Conservation (phyloP, 2,329 filamentous ascomycete species). For the Diaporthe caulivora region DNA sequence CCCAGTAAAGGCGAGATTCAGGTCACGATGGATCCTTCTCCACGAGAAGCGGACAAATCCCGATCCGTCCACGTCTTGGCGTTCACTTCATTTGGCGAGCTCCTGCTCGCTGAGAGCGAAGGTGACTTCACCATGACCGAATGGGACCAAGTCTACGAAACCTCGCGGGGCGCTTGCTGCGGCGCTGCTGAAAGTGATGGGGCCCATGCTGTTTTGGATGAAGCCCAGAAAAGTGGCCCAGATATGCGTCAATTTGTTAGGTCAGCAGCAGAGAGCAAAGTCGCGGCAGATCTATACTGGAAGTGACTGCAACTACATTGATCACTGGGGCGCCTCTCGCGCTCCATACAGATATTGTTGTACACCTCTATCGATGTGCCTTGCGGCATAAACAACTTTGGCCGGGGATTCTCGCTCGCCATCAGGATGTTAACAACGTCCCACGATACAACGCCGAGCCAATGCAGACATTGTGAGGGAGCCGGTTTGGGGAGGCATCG, state of each 20-base stretch:
- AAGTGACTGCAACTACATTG: conserved; percentile 55
- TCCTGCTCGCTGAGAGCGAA: conserved; percentile 85
- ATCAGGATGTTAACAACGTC: not conserved
- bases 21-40: conserved; percentile 71
- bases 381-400: conserved; percentile 5
- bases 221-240: conserved; percentile 56
- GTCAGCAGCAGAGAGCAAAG: conserved; percentile 69
- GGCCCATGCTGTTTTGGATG: conserved; percentile 59
- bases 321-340: not conserved
- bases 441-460: not conserved
- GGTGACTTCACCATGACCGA: conserved; percentile 80
- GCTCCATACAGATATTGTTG: conserved; percentile 16
- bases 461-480: not conserved
- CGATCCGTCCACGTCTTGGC: conserved; percentile 85
- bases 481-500: not conserved
- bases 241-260: conserved; percentile 72
- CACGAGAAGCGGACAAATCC: conserved; percentile 71
- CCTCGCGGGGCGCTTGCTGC: conserved; percentile 76
- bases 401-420: not conserved
- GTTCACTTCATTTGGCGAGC: conserved; percentile 79
- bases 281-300: conserved; percentile 68
- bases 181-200: conserved; percentile 49
- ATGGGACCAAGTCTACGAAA: conserved; percentile 79
- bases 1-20: conserved; percentile 52
- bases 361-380: not conserved